Conservation (phyloP, 2,329 filamentous ascomycete species). For the Colletotrichum lentis region DNA sequence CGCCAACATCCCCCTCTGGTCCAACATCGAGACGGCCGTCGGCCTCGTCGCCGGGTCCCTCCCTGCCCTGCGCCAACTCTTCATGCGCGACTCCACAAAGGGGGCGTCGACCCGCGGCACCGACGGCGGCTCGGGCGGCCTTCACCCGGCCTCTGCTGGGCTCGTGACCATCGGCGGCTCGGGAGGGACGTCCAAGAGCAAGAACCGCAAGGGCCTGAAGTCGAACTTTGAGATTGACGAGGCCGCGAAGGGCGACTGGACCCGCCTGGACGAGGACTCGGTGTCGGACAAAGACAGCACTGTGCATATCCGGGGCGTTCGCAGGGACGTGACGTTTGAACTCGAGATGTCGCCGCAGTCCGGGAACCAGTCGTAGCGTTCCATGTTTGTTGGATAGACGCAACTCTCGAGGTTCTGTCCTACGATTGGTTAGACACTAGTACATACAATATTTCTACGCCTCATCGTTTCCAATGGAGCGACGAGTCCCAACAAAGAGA, state of each 20-base stretch:
- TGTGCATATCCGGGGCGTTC: conserved; percentile 34
- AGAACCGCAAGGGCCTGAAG: conserved; percentile 28
- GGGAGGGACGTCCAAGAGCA: conserved; percentile 23
- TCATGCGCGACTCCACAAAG: background rate
- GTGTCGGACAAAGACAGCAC: conserved; percentile 38
- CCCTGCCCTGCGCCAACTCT: conserved; percentile 35
- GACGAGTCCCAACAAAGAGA: too few relatives aligned
- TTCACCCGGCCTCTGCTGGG: conserved; percentile 13
- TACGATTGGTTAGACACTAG: background rate
- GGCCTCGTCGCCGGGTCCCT: conserved; percentile 39
- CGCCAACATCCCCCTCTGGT: conserved; percentile 38
- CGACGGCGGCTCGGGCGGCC: conserved; percentile 4
- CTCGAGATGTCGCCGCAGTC: conserved; percentile 12
- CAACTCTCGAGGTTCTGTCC: background rate
- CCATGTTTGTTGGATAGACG: background rate
- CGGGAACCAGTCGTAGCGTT: background rate
- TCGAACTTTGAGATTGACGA: conserved; percentile 29
- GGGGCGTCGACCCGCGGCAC: conserved; percentile 13
- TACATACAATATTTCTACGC: too few relatives aligned
- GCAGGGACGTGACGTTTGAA: conserved; percentile 29
- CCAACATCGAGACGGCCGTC: conserved; percentile 39
- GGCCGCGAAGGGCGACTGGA: conserved; percentile 35
- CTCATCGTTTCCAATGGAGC: too few relatives aligned
- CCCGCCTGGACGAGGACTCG: conserved; percentile 35
- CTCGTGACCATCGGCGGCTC: conserved; percentile 38